Percentiles rank a stretch among this genome's conserved stretches.
phyloP scores from a whole-genome alignment of 768 basidiomycete genomes.

The Hirschioporus abietinus region DNA sequence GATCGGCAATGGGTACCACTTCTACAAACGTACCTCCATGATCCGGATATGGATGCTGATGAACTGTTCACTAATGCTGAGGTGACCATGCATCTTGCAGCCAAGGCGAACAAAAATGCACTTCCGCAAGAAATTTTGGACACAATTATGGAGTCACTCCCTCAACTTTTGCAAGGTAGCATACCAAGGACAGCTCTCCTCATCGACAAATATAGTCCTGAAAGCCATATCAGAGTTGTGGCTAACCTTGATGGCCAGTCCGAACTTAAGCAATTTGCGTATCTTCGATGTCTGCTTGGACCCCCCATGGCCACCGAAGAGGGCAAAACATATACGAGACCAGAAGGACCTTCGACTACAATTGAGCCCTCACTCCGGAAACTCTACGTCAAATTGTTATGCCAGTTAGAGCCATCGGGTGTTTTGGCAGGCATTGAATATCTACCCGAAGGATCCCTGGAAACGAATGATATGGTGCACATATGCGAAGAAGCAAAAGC shows the following conservation, averaged over 20 bases:
- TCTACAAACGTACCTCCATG: constrained; percentile 68
- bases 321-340: constrained; percentile 27
- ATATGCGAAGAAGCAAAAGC: constrained; percentile 64
- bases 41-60: constrained; percentile 52
- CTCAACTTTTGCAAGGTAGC: constrained; percentile 55
- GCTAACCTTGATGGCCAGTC: constrained; percentile 37
- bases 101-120: constrained; percentile 39
- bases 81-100: constrained; percentile 48
- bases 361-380: constrained; percentile 48
- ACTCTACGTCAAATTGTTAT: constrained; percentile 69
- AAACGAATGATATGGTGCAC: constrained; percentile 48
- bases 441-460: constrained; percentile 48
- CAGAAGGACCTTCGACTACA: constrained; percentile 32
- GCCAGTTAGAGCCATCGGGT: constrained; percentile 57
- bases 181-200: constrained; percentile 66
- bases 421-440: constrained; percentile 59
- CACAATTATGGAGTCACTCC: constrained; percentile 55
- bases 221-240: constrained; percentile 61
- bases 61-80: constrained; percentile 67
- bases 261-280: constrained; percentile 60
- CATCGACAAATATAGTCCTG: constrained; percentile 63
- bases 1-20: constrained; percentile 74
- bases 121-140: constrained; percentile 52
- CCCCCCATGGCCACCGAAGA: constrained; percentile 39
- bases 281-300: constrained; percentile 70